Percentiles rank a stretch among this genome's conserved stretches.
These are phyloP conservation scores for Meripilus lineatus DNA, from an alignment of 1,284 basidiomycete genomes.

Conservation along the genomic window DNA sequence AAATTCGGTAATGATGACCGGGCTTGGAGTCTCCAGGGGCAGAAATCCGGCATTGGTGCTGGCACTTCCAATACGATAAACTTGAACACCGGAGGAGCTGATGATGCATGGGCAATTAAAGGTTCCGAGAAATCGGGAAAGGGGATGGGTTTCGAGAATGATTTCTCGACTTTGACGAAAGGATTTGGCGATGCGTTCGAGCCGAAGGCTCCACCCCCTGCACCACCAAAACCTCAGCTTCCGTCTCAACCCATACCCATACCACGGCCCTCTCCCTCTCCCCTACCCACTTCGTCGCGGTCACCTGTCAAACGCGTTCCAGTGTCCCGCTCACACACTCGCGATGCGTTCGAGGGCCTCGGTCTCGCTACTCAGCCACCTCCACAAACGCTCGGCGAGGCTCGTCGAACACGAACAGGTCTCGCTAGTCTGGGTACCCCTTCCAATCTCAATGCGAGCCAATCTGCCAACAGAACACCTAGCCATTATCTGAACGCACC, in stretches of 20 bases:
- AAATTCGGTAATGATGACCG: constrained; percentile 42
- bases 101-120: constrained; percentile 46
- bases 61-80: constrained; percentile 15
- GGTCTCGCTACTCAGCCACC: constrained; percentile 46
- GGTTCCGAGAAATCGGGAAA: constrained; percentile 18
- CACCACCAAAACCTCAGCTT: constrained; percentile 10
- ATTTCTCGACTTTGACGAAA: constrained; percentile 34
- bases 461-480: constrained; percentile 8
- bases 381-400: constrained; percentile 69
- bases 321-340: constrained; percentile 30
- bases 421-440: constrained; percentile 43
- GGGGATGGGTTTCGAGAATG: constrained; percentile 25
- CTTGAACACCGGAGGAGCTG: constrained; percentile 16
- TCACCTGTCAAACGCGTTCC: constrained; percentile 8
- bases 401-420: constrained; percentile 63
- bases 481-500: constrained; percentile 18
- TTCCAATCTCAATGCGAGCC: constrained; percentile 7
- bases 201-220: constrained; percentile 15
- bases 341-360: constrained; percentile 75
- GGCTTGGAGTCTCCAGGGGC: constrained; percentile 44
- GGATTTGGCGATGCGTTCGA: constrained; percentile 57
- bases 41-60: constrained; percentile 32
- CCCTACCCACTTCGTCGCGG: constrained; percentile 7
- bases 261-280: constrained; percentile 20
- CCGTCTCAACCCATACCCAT: constrained; percentile 13